Conservation (phyloP, 768 basidiomycete species). For the Calocybe indica region DNA sequence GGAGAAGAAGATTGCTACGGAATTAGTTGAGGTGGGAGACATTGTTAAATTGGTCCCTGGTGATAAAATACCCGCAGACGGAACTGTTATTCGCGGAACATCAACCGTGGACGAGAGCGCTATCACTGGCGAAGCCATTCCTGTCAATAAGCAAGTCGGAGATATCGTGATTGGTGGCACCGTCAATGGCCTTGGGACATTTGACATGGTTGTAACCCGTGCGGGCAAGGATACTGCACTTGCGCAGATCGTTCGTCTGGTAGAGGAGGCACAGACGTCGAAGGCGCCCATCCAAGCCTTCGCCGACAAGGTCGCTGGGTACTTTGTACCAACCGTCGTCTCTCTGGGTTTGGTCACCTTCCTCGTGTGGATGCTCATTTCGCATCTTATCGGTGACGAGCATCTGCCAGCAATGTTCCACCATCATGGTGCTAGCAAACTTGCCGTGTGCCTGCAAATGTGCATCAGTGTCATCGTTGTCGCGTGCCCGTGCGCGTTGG, state of each 20-base stretch:
- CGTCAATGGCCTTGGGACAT: constrained; percentile 93
- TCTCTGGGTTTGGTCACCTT: constrained; percentile 79
- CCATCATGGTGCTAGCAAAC: constrained; percentile 72
- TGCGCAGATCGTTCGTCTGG: constrained; percentile 92
- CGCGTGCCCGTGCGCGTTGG: constrained; percentile 96
- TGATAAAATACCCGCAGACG: constrained; percentile 95
- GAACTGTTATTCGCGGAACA: constrained; percentile 79
- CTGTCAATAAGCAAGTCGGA: constrained; percentile 78
- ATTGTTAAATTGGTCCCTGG: constrained; percentile 92
- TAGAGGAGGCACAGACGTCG: constrained; percentile 96
- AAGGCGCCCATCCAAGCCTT: constrained; percentile 98
- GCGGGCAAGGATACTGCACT: constrained; percentile 96
- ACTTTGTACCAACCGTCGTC: constrained; percentile 92
- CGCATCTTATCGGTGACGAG: constrained; percentile 47
- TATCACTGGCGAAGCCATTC: constrained; percentile 90
- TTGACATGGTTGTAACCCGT: constrained; percentile 93
- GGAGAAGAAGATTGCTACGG: constrained; percentile 90
- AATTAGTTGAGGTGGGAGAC: constrained; percentile 92
- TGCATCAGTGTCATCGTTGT: constrained; percentile 98
- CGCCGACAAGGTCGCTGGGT: constrained; percentile 90
- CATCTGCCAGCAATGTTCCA: constrained; percentile 82
- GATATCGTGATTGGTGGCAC: constrained; percentile 94
- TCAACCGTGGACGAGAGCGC: constrained; percentile 95
- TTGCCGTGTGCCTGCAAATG: constrained; percentile 91
- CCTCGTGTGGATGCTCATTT: constrained; percentile 73